These are phyloP conservation scores for Mycena epipterygia DNA, from an alignment of 768 basidiomycete genomes.

Conservation along the genomic window DNA sequence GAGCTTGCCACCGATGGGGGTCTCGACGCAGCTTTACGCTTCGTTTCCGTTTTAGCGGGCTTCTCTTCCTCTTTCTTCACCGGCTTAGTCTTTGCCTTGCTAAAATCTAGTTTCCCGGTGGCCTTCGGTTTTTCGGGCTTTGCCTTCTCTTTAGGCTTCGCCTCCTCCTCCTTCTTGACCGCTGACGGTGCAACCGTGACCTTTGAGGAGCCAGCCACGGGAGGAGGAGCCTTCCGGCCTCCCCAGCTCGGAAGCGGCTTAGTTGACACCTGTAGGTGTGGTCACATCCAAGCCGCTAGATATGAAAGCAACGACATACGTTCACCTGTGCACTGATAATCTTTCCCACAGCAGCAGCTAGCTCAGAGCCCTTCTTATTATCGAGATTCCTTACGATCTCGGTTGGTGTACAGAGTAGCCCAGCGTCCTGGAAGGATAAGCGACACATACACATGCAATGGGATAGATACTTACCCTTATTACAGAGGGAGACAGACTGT, in stretches of 20 bases:
- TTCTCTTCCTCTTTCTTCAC: constrained; percentile 42
- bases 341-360: constrained; percentile 61
- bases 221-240: constrained; percentile 40
- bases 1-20: constrained; percentile 18
- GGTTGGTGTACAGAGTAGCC: constrained; percentile 57
- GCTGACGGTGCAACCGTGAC: constrained; percentile 40
- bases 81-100: constrained; percentile 66
- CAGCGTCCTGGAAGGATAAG: constrained; percentile 55
- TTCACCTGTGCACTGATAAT: constrained; percentile 61
- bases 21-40: constrained; percentile 35
- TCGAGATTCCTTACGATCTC: constrained; percentile 57
- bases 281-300: neutral
- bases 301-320: constrained; percentile 46
- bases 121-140: constrained; percentile 49
- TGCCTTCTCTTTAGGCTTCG: constrained; percentile 41
- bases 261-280: constrained; percentile 1
- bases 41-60: constrained; percentile 18
- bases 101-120: constrained; percentile 73
- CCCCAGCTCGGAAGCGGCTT: constrained; percentile 27
- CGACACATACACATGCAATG: constrained; percentile 8
- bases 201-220: constrained; percentile 61
- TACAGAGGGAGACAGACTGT: constrained; percentile 77
- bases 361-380: constrained; percentile 54
- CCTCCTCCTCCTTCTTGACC: constrained; percentile 29
- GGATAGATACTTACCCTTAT: constrained; percentile 63